Evolutionary conservation across 192 early-diverging fungal species (phyloP), one percentile per base, ranked within the genome.

Genomic region (Umbelopsis ramanniana): DNA sequence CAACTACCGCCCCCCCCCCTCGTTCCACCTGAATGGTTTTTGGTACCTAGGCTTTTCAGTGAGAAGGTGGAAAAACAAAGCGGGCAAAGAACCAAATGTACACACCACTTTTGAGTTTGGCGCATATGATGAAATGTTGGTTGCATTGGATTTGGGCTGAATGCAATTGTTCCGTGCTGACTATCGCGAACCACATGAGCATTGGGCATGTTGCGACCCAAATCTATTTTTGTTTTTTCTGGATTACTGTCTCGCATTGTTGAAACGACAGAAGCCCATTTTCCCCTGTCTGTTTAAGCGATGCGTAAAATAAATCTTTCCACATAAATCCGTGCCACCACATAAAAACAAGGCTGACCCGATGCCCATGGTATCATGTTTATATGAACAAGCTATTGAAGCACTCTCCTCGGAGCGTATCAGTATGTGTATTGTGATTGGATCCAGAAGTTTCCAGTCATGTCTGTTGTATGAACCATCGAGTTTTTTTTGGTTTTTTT

Each of bases 271-370:
- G 33, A 54, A 55, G 33, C 26, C 23, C 57, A 63, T 14, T 43
- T 43, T 43, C 33, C 57, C 57, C 29, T 63, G 23, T 37, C 15
- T 29, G 57, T 3, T 29, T 63, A 12, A 35, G 57, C 57, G 15
- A 17, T 50, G 17, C 33, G 11, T 37, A 63, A 63, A 50, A 37
- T 60, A 15, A 26, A 26, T 26, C 55, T 38, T 43, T 63, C 57
- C 57, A 63, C 57, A 63, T 63, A 63, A 29, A 63, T 63, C 29
- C 24, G 57, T 63, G 33, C 23, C 57, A 63, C 57, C 57, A 63
- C 26, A 29, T 37, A 22, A 63, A 63, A 63, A 37, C 11, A 17
- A 8, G 6, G 6, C 11, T 8, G 48, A 17, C 17, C 15, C 48
- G 19, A 50, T 9, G 48, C 9, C 3, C 7, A n/a, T 6, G 0